Percentiles rank a stretch among this genome's conserved stretches.
Evolutionary conservation across 495 filamentous ascomycete species (phyloP).

Genomic region (Annulohypoxylon nitens): DNA sequence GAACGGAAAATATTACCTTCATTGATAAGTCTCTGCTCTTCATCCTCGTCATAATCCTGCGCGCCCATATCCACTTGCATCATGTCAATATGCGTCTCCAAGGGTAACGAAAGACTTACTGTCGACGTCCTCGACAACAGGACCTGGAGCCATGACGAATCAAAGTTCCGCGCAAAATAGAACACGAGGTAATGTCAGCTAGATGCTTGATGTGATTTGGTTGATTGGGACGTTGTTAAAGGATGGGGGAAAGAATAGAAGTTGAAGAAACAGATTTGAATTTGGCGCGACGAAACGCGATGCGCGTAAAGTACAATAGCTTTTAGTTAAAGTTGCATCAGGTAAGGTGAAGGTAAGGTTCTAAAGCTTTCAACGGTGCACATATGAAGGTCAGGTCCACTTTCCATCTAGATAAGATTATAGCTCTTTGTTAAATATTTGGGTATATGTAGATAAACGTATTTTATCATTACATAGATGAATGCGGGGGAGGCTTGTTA

Average conservation of each 20-base stretch:
- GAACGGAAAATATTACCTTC: constrained; percentile 70
- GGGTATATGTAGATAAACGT: neutral
- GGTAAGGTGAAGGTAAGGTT: neutral
- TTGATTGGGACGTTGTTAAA: neutral
- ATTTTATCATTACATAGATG: neutral
- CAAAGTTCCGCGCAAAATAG: neutral
- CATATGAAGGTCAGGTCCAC: neutral
- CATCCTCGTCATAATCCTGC: constrained; percentile 78
- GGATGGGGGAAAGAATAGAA: neutral
- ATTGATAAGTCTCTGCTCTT: constrained; percentile 86
- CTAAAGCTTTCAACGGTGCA: neutral
- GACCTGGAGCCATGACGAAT: constrained; percentile 58
- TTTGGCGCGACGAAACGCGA: constrained; percentile 42
- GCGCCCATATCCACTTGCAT: constrained; percentile 65
- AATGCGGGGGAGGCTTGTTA: constrained; percentile 13
- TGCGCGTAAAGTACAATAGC: constrained; percentile 49
- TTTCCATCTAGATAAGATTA: neutral
- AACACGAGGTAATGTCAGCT: neutral
- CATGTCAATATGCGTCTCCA: constrained; percentile 30
- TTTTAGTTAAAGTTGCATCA: neutral
- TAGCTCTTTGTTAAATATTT: neutral
- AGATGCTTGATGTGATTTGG: neutral
- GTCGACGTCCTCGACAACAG: constrained; percentile 66
- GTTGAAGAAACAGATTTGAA: constrained; percentile 17
- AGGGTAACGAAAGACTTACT: constrained; percentile 50